Conservation (phyloP, 495 filamentous ascomycete species). For the Xylaria venustula region DNA sequence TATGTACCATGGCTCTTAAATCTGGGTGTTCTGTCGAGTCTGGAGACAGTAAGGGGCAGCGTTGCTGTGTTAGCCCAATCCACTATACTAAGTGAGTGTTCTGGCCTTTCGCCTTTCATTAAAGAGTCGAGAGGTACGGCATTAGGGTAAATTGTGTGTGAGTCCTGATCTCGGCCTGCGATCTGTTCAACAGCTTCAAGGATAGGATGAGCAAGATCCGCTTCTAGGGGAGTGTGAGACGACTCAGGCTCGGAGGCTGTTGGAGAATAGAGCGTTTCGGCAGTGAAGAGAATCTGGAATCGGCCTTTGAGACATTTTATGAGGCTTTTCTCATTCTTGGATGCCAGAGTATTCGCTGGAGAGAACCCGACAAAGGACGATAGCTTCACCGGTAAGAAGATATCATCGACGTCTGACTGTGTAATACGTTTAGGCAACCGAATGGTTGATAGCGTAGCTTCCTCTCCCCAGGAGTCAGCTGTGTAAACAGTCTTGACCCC, state of each 20-base stretch:
- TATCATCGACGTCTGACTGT: not conserved
- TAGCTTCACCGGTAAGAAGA: not conserved
- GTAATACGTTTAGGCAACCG: not conserved
- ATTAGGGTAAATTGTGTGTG: not conserved
- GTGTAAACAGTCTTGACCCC: not conserved
- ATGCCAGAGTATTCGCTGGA: not conserved
- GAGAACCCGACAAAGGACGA: not conserved
- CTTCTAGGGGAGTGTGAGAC: not conserved
- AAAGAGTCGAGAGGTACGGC: not conserved
- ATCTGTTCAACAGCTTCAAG: not conserved
- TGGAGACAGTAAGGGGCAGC: conserved; percentile 7
- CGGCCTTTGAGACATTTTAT: not conserved
- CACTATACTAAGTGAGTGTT: conserved; percentile 8
- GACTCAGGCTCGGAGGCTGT: not conserved
- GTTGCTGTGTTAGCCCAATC: conserved; percentile 11
- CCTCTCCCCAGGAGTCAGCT: not conserved
- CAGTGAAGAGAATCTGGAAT: not conserved
- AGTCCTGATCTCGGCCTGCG: not conserved
- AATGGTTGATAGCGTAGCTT: not conserved
- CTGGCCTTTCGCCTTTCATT: not conserved
- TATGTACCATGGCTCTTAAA: conserved; percentile 39
- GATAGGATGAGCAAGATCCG: not conserved
- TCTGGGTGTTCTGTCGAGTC: not conserved
- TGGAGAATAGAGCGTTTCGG: not conserved
- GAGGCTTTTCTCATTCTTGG: not conserved